Evolutionary conservation across 345 rosid genomes (phyloP), one percentile per base, ranked within the genome.

Genomic region (Hevea brasiliensis): DNA sequence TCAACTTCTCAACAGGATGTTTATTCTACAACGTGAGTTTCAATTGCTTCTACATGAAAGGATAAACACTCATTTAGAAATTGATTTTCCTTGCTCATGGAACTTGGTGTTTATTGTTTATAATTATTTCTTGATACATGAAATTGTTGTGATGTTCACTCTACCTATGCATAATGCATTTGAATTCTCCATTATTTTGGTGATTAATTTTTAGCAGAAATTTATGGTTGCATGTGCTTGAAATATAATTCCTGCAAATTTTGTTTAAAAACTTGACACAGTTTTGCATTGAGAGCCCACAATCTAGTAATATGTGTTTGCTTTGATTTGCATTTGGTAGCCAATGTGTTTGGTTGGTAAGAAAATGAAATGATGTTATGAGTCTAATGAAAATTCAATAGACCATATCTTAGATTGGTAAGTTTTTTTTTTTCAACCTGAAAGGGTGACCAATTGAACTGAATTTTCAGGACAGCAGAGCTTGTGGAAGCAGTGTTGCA

Each of bases 401-500:
- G 18, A 29, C 41, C 44, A 3, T 50, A 9, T 3, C 23, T 50
- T 27, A 65, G 57, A 71, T 71, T 47, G 66, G 5, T 71, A 13
- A 47, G 8, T 41, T 6, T n/a, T n/a, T n/a, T n/a, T n/a, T n/a
- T n/a, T n/a, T n/a, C n/a, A n/a, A n/a, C n/a, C 26, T 1, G 61
- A 24, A 61, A 23, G 57, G 65, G 7, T 23, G n/a, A 27, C 24
- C 6, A 50, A 48, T 24, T 75, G 62, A 51, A n/a, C 18, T 59
- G 24, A 61, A 72, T 59, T 81, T 81, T 75, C 96, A 94, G 98
- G 75, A 90, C 98, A 12, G 92, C 97, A 47, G 94, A 90, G 24
- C 90, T 94, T 45, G 90, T 94, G 48, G 97, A 90, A 81, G 89
- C 94, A 64, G 98, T 94, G 53, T 76, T 92, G 75, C 92, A 89